These are phyloP conservation scores for Cyathus striatus DNA, from an alignment of 768 basidiomycete species.

Conservation along the genomic window DNA sequence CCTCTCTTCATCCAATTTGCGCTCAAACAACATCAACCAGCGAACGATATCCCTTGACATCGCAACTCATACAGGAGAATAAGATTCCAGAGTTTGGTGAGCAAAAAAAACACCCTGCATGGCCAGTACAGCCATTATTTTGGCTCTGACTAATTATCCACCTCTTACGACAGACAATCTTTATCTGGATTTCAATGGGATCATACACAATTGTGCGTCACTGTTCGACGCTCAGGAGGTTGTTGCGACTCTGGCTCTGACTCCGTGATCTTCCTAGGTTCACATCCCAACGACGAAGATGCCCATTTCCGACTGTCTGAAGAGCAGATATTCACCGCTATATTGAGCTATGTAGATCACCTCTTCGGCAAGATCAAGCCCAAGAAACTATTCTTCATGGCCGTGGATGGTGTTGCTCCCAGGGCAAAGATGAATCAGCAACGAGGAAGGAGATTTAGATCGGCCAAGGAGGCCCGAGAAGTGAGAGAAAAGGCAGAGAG, in stretches of 20 bases:
- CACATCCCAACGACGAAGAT: slow-evolving; percentile 96
- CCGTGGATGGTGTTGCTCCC: slow-evolving; percentile 95
- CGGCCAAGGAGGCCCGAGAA: slow-evolving; percentile 90
- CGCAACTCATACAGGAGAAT: slow-evolving; percentile 96
- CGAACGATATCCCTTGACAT: slow-evolving; percentile 97
- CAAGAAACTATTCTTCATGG: slow-evolving; percentile 97
- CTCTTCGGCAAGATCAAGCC: slow-evolving; percentile 97
- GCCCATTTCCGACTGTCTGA: slow-evolving; percentile 94
- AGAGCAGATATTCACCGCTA: slow-evolving; percentile 95
- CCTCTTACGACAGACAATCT: slow-evolving; percentile 58
- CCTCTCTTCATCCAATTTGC: slow-evolving; percentile 7
- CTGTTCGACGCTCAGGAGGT: too few species aligned
- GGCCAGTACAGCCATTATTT: too few species aligned
- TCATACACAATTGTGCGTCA: slow-evolving; percentile 75
- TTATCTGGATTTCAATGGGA: slow-evolving; percentile 92
- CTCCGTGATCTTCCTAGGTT: slow-evolving; percentile 44
- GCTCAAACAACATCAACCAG: too few species aligned
- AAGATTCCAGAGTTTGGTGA: slow-evolving; percentile 97
- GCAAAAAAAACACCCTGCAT: too few species aligned
- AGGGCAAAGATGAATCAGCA: slow-evolving; percentile 99
- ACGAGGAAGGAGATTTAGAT: slow-evolving; percentile 87
- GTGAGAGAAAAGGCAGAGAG: slow-evolving; percentile 78
- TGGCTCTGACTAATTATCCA: too few species aligned
- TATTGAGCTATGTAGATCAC: slow-evolving; percentile 95
- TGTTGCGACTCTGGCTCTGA: too few species aligned